These are phyloP conservation scores for Maudiozyma bulderi DNA, from an alignment of 805 yeast species.

Conservation along the genomic window DNA sequence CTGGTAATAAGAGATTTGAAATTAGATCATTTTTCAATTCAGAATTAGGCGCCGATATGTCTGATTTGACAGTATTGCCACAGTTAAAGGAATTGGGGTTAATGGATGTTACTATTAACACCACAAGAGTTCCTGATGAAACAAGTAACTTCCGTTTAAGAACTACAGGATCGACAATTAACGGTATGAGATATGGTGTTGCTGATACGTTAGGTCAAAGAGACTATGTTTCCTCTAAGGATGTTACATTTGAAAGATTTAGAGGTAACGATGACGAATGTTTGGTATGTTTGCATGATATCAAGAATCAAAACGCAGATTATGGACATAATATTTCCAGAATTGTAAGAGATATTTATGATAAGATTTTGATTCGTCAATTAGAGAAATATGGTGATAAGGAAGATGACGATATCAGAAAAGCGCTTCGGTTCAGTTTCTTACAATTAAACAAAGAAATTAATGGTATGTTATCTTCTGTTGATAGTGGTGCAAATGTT, in stretches of 20 bases:
- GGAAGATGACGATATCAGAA: conserved; percentile 40
- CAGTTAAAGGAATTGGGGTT: conserved; percentile 68
- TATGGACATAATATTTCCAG: conserved; percentile 59
- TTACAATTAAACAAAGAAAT: conserved; percentile 72
- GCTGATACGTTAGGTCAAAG: conserved; percentile 75
- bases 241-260: conserved; percentile 78
- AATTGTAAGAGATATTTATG: conserved; percentile 61
- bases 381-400: conserved; percentile 31
- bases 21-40: conserved; percentile 52
- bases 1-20: conserved; percentile 88
- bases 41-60: conserved; percentile 39
- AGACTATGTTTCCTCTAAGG: conserved; percentile 61
- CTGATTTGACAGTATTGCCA: conserved; percentile 63
- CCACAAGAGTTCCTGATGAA: conserved; percentile 85
- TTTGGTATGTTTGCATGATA: conserved; percentile 77
- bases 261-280: conserved; percentile 78
- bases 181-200: conserved; percentile 77
- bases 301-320: conserved; percentile 44
- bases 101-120: conserved; percentile 90
- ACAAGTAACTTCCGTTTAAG: conserved; percentile 73
- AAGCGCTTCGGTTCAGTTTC: conserved; percentile 77
- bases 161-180: conserved; percentile 74
- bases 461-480: conserved; percentile 41
- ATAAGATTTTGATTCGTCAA: conserved; percentile 49
- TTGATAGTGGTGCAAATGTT: conserved; percentile 39